These are phyloP conservation scores for Flueggea neowawraea DNA, from an alignment of 441 rosid species.

Conservation along the genomic window DNA sequence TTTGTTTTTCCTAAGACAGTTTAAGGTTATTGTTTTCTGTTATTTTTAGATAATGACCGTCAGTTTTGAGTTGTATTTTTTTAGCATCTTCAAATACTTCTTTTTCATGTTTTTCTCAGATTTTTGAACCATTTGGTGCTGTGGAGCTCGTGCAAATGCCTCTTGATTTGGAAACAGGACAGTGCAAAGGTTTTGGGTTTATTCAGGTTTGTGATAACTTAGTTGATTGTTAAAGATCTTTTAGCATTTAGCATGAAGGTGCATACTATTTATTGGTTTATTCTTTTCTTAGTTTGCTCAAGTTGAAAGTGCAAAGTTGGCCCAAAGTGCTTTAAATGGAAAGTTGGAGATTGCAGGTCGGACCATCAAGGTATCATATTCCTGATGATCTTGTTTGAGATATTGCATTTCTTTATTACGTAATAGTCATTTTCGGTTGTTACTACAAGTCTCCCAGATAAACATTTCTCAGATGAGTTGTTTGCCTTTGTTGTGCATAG, in stretches of 20 bases:
- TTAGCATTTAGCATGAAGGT: slow-evolving; percentile 1
- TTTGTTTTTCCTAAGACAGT: neutral
- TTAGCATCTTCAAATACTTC: neutral
- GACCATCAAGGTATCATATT: slow-evolving; percentile 55
- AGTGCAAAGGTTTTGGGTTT: slow-evolving; percentile 96
- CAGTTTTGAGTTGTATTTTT: neutral
- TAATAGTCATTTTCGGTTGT: neutral
- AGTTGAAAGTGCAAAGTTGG: slow-evolving; percentile 86
- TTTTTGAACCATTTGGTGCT: slow-evolving; percentile 90
- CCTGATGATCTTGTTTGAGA: neutral
- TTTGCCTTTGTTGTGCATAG: slow-evolving; percentile 21
- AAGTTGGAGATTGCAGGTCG: slow-evolving; percentile 92
- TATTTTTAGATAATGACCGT: neutral
- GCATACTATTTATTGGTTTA: slow-evolving; percentile 6
- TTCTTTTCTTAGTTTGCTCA: slow-evolving; percentile 58
- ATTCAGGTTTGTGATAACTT: slow-evolving; percentile 62
- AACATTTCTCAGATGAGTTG: slow-evolving; percentile 1
- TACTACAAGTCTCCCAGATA: too few relatives aligned
- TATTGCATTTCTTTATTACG: neutral
- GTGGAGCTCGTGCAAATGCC: slow-evolving; percentile 96
- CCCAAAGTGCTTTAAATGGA: slow-evolving; percentile 82
- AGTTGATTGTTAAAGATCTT: slow-evolving; percentile 8
- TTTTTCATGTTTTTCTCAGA: slow-evolving; percentile 32
- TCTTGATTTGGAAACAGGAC: slow-evolving; percentile 87
- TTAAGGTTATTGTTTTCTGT: neutral